Conservation (phyloP, 2,329 filamentous ascomycete genomes). For the Zymoseptoria tritici region DNA sequence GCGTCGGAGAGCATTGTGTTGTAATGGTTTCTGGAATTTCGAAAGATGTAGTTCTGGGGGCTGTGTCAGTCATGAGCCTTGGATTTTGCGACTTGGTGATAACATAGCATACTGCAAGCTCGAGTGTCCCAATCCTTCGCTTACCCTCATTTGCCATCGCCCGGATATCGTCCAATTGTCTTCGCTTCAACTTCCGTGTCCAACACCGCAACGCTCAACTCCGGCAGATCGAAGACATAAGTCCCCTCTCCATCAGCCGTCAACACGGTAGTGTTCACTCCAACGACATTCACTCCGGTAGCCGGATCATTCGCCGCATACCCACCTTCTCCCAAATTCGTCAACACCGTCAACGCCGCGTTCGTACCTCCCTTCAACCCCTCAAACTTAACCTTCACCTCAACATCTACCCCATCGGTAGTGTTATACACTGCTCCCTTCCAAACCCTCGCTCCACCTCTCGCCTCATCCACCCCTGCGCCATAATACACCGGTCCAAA, state of each 20-base stretch:
- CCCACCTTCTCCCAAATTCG: slow-evolving; percentile 24
- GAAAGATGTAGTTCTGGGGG: too few species aligned
- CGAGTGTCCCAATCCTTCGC: too few species aligned
- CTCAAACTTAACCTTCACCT: slow-evolving; percentile 29
- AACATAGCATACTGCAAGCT: too few species aligned
- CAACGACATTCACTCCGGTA: slow-evolving; percentile 42
- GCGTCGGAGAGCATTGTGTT: too few species aligned
- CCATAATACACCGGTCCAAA: slow-evolving; percentile 38
- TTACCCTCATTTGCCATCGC: too few species aligned
- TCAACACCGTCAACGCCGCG: slow-evolving; percentile 36
- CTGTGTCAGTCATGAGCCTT: too few species aligned
- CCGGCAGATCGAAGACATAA: slow-evolving; percentile 47
- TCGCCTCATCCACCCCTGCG: slow-evolving; percentile 31
- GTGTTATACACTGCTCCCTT: slow-evolving; percentile 43
- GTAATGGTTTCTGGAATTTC: too few species aligned
- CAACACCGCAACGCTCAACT: slow-evolving; percentile 51
- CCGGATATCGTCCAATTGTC: not conserved
- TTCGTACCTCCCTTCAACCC: slow-evolving; percentile 25
- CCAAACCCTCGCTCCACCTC: slow-evolving; percentile 26
- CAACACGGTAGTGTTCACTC: slow-evolving; percentile 34
- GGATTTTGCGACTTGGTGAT: too few species aligned
- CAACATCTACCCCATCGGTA: slow-evolving; percentile 30
- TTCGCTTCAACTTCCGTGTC: slow-evolving; percentile 28
- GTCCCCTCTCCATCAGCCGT: slow-evolving; percentile 40
- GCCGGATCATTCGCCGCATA: slow-evolving; percentile 25